Evolutionary conservation across 139 green algal genomes (phyloP).

Genomic region (Chlamydomonas sp.): DNA sequence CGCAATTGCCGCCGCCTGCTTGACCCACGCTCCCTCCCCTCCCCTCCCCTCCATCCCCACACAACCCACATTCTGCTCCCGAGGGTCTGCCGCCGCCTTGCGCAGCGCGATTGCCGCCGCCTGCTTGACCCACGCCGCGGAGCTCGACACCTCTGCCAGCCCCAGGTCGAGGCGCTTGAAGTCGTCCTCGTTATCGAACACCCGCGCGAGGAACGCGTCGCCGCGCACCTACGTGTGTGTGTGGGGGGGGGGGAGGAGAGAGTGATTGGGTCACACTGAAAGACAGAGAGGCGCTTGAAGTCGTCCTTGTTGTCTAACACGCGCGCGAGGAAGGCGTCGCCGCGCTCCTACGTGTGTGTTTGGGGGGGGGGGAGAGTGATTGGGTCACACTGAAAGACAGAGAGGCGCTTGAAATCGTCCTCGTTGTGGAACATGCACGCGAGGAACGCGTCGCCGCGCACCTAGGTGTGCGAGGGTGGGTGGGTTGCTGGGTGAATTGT

Average conservation of each 20-base stretch:
- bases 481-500: too few relatives aligned
- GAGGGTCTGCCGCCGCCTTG: background rate
- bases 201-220: slow-evolving; percentile 73
- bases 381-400: too few relatives aligned
- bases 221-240: slow-evolving; percentile 75
- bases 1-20: background rate
- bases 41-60: background rate
- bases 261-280: too few relatives aligned
- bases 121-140: slow-evolving; percentile 22
- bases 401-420: too few relatives aligned
- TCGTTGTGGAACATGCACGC: too few relatives aligned
- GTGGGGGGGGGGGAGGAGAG: too few relatives aligned
- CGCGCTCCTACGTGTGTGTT: slow-evolving; percentile 72
- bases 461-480: too few relatives aligned
- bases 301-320: slow-evolving; percentile 77
- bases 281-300: slow-evolving; percentile 13
- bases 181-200: slow-evolving; percentile 77
- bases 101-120: background rate
- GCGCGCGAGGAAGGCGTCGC: slow-evolving; percentile 76
- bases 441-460: too few relatives aligned
- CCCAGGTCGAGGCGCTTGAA: slow-evolving; percentile 12
- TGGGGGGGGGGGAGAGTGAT: too few relatives aligned
- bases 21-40: background rate
- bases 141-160: slow-evolving; percentile 12
- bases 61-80: background rate